Base-by-base conservation (phyloP, 2,329 filamentous ascomycete genomes). In the Exophiala viscosa region DNA sequence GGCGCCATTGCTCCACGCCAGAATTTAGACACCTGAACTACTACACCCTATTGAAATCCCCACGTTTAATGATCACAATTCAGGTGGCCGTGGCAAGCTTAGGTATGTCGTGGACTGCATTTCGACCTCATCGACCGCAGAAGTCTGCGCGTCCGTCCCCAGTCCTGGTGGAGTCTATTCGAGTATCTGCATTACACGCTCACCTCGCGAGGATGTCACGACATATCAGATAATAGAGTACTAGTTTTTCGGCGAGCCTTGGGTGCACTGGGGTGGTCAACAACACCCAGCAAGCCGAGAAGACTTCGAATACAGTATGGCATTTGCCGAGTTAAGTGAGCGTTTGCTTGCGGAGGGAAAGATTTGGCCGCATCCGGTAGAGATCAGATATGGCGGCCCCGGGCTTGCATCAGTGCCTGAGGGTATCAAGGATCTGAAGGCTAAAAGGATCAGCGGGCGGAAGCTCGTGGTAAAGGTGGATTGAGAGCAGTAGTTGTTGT, bases 31-130 rank as follows among this genome's bases (percentile, higher is more conserved):
- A n/a, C n/a, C n/a, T n/a, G n/a, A n/a, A 65, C 34, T 78, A 79
- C 61, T 71, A 73, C n/a, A 69, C 70, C 1, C 70, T 70, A 45
- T 61, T 74, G 11, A 72, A 69, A 57, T 57, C 59, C 8, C 17
- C 38, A 18, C 9, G 38, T 40, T 40, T n/a, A 40, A 14, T 3
- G n/a, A 40, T 18, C 4, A 20, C 6, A 40, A 18, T 40, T 14
- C 14, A 38, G 6, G 9, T n/a, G 6, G 35, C 13, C 5, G 38
- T 9, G 38, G 15, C 3, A 40, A 40, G 38, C 38, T 40, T 20
- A 40, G 10, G 38, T 15, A 40, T 11, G 14, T 40, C 4, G 17
- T 40, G 17, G 38, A 40, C 38, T 18, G 8, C 20, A 20, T 40
- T 17, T 15, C 38, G 38, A 13, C 20, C 13, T 10, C 17, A 13